Evolutionary conservation across 371 early-diverging fungal species (phyloP).

Genomic region (Mucor piriformis): DNA sequence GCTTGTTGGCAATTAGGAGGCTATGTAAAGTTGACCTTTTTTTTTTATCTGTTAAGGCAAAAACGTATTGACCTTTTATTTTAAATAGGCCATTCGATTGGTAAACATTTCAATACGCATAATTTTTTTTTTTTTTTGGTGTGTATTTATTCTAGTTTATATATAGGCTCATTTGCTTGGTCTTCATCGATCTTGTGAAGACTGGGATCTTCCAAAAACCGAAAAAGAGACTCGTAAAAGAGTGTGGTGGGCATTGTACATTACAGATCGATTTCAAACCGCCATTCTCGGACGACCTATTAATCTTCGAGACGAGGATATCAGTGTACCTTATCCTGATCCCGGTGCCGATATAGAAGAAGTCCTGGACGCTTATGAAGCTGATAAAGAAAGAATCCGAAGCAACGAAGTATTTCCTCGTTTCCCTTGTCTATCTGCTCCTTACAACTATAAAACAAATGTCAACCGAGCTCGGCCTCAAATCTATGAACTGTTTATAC

Average conservation of each 20-base stretch:
- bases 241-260: slow-evolving; percentile 47
- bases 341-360: slow-evolving; percentile 36
- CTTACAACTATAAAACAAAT: background rate
- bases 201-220: slow-evolving; percentile 38
- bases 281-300: slow-evolving; percentile 42
- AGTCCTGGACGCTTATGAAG: slow-evolving; percentile 39
- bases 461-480: slow-evolving; percentile 15
- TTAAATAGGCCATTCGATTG: background rate
- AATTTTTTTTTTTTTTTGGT: too few relatives aligned
- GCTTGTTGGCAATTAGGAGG: slow-evolving; percentile 46
- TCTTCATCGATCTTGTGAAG: slow-evolving; percentile 38
- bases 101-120: background rate
- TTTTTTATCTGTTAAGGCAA: background rate
- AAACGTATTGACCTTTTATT: background rate
- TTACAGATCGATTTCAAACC: slow-evolving; percentile 44
- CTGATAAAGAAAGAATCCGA: slow-evolving; percentile 17
- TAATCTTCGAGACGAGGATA: slow-evolving; percentile 44
- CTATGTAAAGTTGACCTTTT: slow-evolving; percentile 17
- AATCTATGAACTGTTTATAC: slow-evolving; percentile 41
- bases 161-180: slow-evolving; percentile 40
- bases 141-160: too few relatives aligned
- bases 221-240: slow-evolving; percentile 46
- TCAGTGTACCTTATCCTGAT: slow-evolving; percentile 38
- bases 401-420: slow-evolving; percentile 9
- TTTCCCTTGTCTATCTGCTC: slow-evolving; percentile 36